Conservation (phyloP, 2,329 filamentous ascomycete species). For the Pezicula carpinea region DNA sequence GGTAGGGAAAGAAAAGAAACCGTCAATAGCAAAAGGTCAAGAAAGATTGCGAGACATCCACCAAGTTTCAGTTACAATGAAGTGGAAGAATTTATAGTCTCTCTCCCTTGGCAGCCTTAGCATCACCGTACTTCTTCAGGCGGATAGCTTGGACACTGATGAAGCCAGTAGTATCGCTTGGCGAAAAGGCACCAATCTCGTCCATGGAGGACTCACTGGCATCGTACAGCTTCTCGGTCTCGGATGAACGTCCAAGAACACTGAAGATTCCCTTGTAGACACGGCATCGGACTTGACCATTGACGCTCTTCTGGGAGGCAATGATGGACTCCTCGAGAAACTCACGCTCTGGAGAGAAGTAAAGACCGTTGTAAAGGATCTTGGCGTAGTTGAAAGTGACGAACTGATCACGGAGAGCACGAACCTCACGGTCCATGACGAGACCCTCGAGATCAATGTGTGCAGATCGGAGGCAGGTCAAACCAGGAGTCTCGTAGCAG, state of each 20-base stretch:
- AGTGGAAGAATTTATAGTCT: constrained; percentile 42
- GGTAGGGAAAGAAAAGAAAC: too few species aligned
- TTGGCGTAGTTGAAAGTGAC: constrained; percentile 61
- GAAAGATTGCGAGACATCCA: too few species aligned
- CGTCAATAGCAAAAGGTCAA: too few species aligned
- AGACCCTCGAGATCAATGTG: constrained; percentile 59
- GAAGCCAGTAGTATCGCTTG: constrained; percentile 62
- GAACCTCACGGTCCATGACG: constrained; percentile 63
- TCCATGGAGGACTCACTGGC: constrained; percentile 66
- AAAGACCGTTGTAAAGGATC: constrained; percentile 54
- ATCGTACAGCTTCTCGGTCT: constrained; percentile 67
- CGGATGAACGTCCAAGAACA: constrained; percentile 53
- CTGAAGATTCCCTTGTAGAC: constrained; percentile 63
- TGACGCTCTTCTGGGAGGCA: constrained; percentile 56
- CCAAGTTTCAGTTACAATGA: too few species aligned
- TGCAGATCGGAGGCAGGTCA: constrained; percentile 28
- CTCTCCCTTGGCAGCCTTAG: constrained; percentile 70
- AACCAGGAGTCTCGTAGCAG: constrained; percentile 60
- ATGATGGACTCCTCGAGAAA: constrained; percentile 63
- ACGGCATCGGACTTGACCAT: constrained; percentile 56
- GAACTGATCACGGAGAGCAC: constrained; percentile 66
- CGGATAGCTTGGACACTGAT: constrained; percentile 54
- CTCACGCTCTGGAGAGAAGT: constrained; percentile 67
- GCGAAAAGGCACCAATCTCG: constrained; percentile 62
- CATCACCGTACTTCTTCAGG: constrained; percentile 66